Percentiles rank a stretch among this genome's conserved stretches.
phyloP scores from a whole-genome alignment of 768 basidiomycete species.

The Omphalotus guepiniiformis region DNA sequence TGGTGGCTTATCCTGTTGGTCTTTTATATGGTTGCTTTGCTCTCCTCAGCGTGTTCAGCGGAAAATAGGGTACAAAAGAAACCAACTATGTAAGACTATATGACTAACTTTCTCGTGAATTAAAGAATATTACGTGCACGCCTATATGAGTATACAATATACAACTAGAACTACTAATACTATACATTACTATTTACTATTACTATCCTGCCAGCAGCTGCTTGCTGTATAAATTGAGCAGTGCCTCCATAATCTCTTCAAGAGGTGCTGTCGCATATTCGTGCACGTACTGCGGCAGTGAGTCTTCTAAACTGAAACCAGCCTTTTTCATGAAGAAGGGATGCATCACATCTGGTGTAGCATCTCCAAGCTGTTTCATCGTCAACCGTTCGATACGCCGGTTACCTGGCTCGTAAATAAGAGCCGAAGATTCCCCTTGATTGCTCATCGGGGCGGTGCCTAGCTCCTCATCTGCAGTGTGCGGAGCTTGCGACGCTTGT shows the following conservation, averaged over 20 bases:
- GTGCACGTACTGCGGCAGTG: conserved; percentile 81
- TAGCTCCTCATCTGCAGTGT: neutral
- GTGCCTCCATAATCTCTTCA: conserved; percentile 79
- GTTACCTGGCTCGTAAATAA: conserved; percentile 52
- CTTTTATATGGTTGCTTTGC: conserved; percentile 94
- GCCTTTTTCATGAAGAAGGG: conserved; percentile 84
- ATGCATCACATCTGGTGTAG: conserved; percentile 86
- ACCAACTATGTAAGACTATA: no score
- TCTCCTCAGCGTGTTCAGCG: conserved; percentile 85
- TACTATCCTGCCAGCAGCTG: conserved; percentile 47
- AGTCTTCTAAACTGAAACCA: conserved; percentile 79
- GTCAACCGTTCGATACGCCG: conserved; percentile 75
- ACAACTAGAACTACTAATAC: no score
- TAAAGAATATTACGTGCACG: no score
- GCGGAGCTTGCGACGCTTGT: neutral
- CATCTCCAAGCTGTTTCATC: conserved; percentile 83
- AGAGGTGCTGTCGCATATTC: conserved; percentile 82
- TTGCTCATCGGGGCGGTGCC: conserved; percentile 4
- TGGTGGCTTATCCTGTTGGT: conserved; percentile 96
- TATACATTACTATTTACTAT: conserved; percentile 9
- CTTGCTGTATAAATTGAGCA: conserved; percentile 72
- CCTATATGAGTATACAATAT: conserved; percentile 22
- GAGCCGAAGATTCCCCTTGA: conserved; percentile 19
- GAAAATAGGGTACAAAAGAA: conserved; percentile 11
- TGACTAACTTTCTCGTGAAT: conserved; percentile 3